Percentiles rank a stretch among this genome's conserved stretches.
These are phyloP conservation scores for Cordyceps cateniannulata DNA, from an alignment of 2,329 filamentous ascomycete genomes.

Conservation along the genomic window DNA sequence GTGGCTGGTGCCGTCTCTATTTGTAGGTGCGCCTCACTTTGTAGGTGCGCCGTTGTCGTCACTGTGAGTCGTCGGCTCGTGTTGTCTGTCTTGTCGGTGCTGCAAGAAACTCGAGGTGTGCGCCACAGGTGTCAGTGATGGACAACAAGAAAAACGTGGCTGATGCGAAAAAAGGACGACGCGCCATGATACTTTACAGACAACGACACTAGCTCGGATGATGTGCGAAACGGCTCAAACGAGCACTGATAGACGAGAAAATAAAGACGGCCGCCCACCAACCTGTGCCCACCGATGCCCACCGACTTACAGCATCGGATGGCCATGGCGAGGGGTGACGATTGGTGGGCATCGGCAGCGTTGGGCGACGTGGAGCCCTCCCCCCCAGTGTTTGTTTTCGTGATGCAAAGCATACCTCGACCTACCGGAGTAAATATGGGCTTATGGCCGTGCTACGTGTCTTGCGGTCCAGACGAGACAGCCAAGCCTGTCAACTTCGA, in stretches of 20 bases:
- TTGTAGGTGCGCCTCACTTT: neutral
- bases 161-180: neutral
- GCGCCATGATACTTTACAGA: no score
- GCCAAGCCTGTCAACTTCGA: neutral
- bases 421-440: neutral
- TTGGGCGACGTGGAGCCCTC: constrained; percentile 1
- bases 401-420: constrained; percentile 1
- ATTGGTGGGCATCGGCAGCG: constrained; percentile 7
- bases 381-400: neutral
- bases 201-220: neutral
- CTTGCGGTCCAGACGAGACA: neutral
- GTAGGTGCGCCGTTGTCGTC: neutral
- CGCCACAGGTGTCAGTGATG: neutral
- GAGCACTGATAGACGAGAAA: neutral
- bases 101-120: neutral
- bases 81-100: neutral
- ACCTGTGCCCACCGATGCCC: neutral
- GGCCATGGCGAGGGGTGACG: neutral
- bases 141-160: neutral
- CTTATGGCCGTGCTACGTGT: neutral
- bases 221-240: no score
- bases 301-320: neutral
- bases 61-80: neutral
- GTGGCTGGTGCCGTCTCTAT: constrained; percentile 5
- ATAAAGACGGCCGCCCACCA: neutral